phyloP scores from a whole-genome alignment of 1,139 yeast genomes.

The Yamadazyma diddensiae region DNA sequence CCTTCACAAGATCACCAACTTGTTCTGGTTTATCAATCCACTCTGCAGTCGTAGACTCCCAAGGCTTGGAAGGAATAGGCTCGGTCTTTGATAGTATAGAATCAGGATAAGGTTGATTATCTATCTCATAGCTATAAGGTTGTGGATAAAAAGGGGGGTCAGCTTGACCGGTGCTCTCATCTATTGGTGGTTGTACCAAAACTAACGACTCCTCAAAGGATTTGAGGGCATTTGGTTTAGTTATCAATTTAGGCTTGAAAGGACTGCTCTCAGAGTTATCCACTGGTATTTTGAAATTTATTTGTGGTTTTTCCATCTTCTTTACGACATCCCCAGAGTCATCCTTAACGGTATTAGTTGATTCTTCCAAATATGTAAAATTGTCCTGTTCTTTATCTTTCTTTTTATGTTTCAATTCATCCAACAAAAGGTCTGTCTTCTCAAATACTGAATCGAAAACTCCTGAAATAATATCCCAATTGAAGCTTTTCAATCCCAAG shows the following conservation, averaged over 20 bases:
- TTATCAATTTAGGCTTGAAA: conserved; percentile 66
- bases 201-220: conserved; percentile 51
- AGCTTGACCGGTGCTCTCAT: conserved; percentile 32
- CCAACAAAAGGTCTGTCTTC: conserved; percentile 63
- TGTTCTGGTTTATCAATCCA: conserved; percentile 68
- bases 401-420: conserved; percentile 21
- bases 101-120: conserved; percentile 66
- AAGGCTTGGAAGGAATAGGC: conserved; percentile 58
- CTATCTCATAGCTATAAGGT: conserved; percentile 81
- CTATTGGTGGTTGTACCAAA: conserved; percentile 26
- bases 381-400: conserved; percentile 10
- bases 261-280: conserved; percentile 73
- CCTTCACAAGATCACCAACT: conserved; percentile 52
- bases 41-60: conserved; percentile 61
- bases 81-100: conserved; percentile 43
- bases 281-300: conserved; percentile 50
- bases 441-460: conserved; percentile 73
- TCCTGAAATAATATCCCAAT: conserved; percentile 65
- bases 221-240: conserved; percentile 68
- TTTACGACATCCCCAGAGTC: conserved; percentile 39
- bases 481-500: conserved; percentile 22
- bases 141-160: conserved; percentile 68
- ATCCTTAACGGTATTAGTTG: conserved; percentile 17
- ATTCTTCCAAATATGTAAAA: conserved; percentile 53
- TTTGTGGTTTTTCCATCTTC: conserved; percentile 71